Base-by-base conservation (phyloP, 495 filamentous ascomycete genomes). In the Monascus purpureus region DNA sequence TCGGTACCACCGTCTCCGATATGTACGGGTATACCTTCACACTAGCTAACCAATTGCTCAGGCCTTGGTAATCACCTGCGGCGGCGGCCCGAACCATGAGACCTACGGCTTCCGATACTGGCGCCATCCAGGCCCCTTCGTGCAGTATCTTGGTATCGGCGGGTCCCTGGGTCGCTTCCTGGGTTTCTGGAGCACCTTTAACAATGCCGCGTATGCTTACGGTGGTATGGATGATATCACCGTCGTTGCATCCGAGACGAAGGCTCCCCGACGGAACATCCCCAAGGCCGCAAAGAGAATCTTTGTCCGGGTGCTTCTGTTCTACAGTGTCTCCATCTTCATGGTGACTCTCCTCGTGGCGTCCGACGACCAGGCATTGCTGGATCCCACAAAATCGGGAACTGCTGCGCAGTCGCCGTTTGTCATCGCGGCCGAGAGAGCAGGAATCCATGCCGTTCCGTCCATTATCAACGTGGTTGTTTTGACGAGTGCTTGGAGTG, bases 151-250 rank as follows among this genome's bases (percentile, higher is more conserved):
- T 11, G 46, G 49, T 1, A n/a, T n/a, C n/a, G 16, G 2, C 27
- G 61, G 59, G 0, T 43, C 45, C 1, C 52, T 40, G 52, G 61
- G 59, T 1, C 45, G 46, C 1, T 75, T 76, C 29, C 53, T 75
- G 4, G 72, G 70, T 0, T 77, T 70, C 43, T 74, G 70, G 68
- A 57, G 57, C 14, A 68, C 72, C 20, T 64, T 75, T 54, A 72
- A 55, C 5, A 70, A 65, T 28, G 71, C 70, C 8, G 70, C 72
- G 3, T 77, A 72, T 48, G 63, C 59, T 0, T 77, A 72, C 36
- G 60, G 68, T 1, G 72, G 70, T 13, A 59, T 75, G 13, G 67
- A 71, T 33, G 58, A 52, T 9, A 48, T 71, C 14, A 59, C 66
- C 12, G 66, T 69, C 45, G 63, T 65, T 0, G 66, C 67, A 5